Percentiles rank a stretch among this genome's conserved stretches.
Conservation (phyloP, 2,329 filamentous ascomycete genomes). For the Aspergillus felis region DNA sequence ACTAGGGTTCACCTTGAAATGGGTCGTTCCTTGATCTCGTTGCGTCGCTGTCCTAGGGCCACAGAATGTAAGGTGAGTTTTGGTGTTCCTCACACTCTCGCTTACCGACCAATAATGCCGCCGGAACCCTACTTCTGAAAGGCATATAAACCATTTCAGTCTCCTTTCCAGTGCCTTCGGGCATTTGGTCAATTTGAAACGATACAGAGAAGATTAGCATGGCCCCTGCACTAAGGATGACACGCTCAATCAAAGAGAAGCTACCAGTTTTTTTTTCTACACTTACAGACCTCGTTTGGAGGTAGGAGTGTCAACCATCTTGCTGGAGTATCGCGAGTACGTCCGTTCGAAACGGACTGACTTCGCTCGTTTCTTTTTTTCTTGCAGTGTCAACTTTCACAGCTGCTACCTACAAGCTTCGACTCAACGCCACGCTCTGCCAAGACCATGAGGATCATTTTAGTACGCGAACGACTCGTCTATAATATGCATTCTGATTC, state of each 20-base stretch:
- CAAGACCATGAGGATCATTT: neutral
- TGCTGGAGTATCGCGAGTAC: neutral
- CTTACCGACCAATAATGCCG: neutral
- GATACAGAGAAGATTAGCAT: slow-evolving; percentile 79
- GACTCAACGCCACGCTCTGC: too few species aligned
- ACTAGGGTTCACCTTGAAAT: neutral
- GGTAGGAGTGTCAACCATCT: slow-evolving; percentile 2
- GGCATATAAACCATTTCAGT: slow-evolving; percentile 22
- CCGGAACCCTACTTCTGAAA: neutral
- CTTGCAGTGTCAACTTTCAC: neutral
- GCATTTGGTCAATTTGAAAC: slow-evolving; percentile 64
- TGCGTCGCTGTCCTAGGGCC: neutral
- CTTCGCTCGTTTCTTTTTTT: neutral
- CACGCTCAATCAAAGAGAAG: slow-evolving; percentile 80
- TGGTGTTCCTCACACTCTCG: neutral
- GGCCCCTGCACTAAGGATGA: slow-evolving; percentile 90
- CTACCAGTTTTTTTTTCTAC: slow-evolving; percentile 61
- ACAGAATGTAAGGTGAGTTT: neutral
- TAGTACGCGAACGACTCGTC: neutral
- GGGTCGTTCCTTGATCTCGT: neutral
- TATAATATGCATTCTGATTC: neutral
- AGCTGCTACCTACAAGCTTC: neutral
- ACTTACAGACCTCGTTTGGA: slow-evolving; percentile 14
- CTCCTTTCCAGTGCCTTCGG: slow-evolving; percentile 33
- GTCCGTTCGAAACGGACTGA: slow-evolving; percentile 9